Percentiles rank a stretch among this genome's conserved stretches.
Evolutionary conservation across 805 yeast genomes (phyloP).

Genomic region (Ascoidea rubescens): DNA sequence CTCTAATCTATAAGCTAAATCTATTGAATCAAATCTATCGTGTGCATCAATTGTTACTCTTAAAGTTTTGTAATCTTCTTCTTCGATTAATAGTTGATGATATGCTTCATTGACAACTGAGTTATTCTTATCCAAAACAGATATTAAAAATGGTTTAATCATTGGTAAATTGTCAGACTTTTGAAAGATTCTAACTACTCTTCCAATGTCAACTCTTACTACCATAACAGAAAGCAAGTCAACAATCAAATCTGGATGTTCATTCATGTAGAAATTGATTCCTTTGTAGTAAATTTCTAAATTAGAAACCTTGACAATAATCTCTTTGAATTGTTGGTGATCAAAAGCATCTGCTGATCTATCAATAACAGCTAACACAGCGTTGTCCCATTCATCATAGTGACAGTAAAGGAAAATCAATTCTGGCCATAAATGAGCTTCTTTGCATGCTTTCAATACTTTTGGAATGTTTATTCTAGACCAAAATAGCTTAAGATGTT

Average conservation of each 20-base stretch:
- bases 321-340: conserved; percentile 87
- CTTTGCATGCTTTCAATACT: conserved; percentile 87
- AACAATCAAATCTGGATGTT: conserved; percentile 81
- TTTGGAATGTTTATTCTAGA: conserved; percentile 96
- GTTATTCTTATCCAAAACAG: conserved; percentile 81
- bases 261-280: conserved; percentile 81
- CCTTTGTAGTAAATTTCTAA: conserved; percentile 96
- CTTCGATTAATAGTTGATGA: conserved; percentile 90
- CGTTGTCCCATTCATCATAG: conserved; percentile 99
- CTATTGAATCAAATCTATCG: conserved; percentile 86
- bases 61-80: conserved; percentile 86
- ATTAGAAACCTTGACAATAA: conserved; percentile 87
- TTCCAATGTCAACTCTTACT: conserved; percentile 84
- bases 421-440: conserved; percentile 93
- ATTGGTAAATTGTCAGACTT: conserved; percentile 93
- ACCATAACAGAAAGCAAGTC: conserved; percentile 76
- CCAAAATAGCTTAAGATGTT: conserved; percentile 95
- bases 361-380: conserved; percentile 93
- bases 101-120: conserved; percentile 89
- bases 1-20: conserved; percentile 85
- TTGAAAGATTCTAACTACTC: conserved; percentile 89
- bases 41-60: conserved; percentile 76
- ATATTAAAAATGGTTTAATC: conserved; percentile 87
- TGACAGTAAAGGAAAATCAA: conserved; percentile 92
- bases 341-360: conserved; percentile 87